These are phyloP conservation scores for Neoascochyta sp. DNA, from an alignment of 2,329 filamentous ascomycete species.

Conservation along the genomic window DNA sequence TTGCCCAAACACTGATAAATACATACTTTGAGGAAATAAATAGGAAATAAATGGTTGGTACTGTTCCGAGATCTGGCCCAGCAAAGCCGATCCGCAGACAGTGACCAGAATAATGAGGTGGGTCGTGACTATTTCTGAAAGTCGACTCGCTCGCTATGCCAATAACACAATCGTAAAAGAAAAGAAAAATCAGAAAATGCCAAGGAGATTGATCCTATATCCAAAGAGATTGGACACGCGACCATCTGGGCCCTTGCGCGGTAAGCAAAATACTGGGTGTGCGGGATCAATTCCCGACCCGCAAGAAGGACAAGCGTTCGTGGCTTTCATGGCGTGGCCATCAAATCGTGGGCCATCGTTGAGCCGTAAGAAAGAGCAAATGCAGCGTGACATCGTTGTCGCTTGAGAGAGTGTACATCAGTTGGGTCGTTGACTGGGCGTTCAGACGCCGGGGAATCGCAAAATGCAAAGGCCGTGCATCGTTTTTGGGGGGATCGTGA, in stretches of 20 bases:
- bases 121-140: conserved; percentile 13
- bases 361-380: conserved; percentile 26
- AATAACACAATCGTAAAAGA: conserved; percentile 38
- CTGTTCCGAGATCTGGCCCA: no score
- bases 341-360: conserved; percentile 26
- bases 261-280: conserved; percentile 9
- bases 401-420: conserved; percentile 25
- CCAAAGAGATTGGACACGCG: conserved; percentile 7
- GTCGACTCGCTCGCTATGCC: conserved; percentile 36
- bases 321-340: conserved; percentile 26
- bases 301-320: conserved; percentile 6
- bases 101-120: conserved; percentile 7
- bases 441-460: conserved; percentile 40
- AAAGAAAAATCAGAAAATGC: conserved; percentile 10
- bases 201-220: conserved; percentile 9
- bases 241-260: conserved; percentile 2
- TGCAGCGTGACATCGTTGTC: no score
- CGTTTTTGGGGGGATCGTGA: conserved; percentile 33
- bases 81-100: conserved; percentile 6
- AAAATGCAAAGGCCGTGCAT: conserved; percentile 31
- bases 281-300: conserved; percentile 4
- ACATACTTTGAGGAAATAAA: conserved; percentile 9
- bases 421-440: conserved; percentile 37
- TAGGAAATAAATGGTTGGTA: conserved; percentile 1
- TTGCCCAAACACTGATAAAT: conserved; percentile 14